Evolutionary conservation across 805 yeast genomes (phyloP).

Genomic region (Lipomyces kockii): DNA sequence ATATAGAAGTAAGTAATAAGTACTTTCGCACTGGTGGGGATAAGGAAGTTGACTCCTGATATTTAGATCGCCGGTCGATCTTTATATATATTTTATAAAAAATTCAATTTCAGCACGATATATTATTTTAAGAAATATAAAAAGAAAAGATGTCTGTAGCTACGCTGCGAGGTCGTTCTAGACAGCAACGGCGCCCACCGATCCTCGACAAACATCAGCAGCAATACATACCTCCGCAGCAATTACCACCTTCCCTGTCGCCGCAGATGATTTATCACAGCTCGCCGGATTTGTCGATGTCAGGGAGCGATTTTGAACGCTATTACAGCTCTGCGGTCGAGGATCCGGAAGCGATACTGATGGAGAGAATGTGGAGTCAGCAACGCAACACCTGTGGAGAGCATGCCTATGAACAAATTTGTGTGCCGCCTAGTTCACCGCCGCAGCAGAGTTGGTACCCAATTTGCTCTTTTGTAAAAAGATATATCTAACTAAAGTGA

Average conservation of each 20-base stretch:
- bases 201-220: background rate
- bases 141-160: background rate
- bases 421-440: background rate
- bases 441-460: background rate
- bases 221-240: background rate
- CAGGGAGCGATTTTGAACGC: conserved; percentile 27
- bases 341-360: conserved; percentile 4
- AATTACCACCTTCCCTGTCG: conserved; percentile 8
- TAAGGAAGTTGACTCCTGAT: background rate
- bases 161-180: background rate
- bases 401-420: background rate
- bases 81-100: background rate
- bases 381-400: background rate
- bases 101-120: conserved; percentile 6
- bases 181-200: conserved; percentile 9
- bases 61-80: conserved; percentile 32
- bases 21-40: background rate
- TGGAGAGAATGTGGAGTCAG: conserved; percentile 17
- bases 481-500: background rate
- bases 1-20: conserved; percentile 8
- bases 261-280: conserved; percentile 25
- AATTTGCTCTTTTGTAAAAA: background rate
- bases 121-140: background rate
- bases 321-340: conserved; percentile 17
- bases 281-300: conserved; percentile 25